A percentile compares a stretch with the other conserved stretches of the same genome.
Conservation (phyloP, 345 rosid genomes). For the Zanthoxylum bungeanum region DNA sequence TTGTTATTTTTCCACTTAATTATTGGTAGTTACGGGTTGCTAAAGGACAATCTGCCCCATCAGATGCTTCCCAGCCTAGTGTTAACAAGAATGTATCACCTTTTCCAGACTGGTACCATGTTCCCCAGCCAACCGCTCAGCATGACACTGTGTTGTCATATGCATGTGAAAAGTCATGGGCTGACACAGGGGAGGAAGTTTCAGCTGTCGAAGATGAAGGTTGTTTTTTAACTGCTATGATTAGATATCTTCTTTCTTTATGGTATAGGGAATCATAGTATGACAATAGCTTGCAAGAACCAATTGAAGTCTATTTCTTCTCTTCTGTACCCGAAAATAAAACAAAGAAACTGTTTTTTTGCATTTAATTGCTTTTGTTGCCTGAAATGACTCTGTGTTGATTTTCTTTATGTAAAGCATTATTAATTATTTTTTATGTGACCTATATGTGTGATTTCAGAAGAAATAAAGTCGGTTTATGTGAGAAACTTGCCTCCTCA, state of each 20-base stretch:
- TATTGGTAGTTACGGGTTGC: conserved; percentile 46
- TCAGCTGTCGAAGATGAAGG: conserved; percentile 52
- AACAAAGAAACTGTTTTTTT: too few species aligned
- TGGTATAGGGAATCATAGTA: neutral
- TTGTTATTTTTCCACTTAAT: conserved; percentile 10
- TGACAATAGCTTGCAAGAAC: neutral
- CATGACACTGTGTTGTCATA: conserved; percentile 28
- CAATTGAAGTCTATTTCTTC: neutral
- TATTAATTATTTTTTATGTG: conserved; percentile 4
- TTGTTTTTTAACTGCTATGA: conserved; percentile 11
- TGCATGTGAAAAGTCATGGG: conserved; percentile 34
- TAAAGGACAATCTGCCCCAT: conserved; percentile 45
- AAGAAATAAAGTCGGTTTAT: conserved; percentile 63
- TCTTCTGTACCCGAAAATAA: neutral
- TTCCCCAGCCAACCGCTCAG: conserved; percentile 32
- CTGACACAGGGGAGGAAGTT: conserved; percentile 40
- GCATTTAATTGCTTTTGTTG: neutral
- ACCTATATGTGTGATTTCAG: conserved; percentile 25
- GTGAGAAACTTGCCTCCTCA: conserved; percentile 56
- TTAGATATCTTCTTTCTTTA: neutral
- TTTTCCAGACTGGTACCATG: conserved; percentile 41
- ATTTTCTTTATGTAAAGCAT: conserved; percentile 2
- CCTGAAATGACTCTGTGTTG: neutral
- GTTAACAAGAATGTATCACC: conserved; percentile 30
- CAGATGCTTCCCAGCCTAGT: conserved; percentile 34